These are phyloP conservation scores for Penicillium bovifimosum DNA, from an alignment of 495 filamentous ascomycete species.

Conservation along the genomic window DNA sequence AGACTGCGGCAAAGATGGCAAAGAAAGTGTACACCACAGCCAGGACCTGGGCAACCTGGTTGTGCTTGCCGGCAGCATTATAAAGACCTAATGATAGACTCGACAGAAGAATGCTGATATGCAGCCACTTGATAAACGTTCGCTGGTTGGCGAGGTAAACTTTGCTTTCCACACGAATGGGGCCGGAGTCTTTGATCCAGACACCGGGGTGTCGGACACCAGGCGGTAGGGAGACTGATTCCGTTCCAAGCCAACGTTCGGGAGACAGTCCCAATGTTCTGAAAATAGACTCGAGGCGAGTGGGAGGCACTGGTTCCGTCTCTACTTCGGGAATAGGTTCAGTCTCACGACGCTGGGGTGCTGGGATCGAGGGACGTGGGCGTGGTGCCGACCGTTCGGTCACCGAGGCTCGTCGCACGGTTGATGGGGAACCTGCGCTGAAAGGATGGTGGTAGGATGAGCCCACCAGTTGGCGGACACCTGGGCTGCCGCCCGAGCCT, in stretches of 20 bases:
- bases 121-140: slow-evolving; percentile 97
- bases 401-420: slow-evolving; percentile 21
- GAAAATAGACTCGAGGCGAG: slow-evolving; percentile 54
- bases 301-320: slow-evolving; percentile 20
- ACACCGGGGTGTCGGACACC: slow-evolving; percentile 77
- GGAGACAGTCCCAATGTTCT: slow-evolving; percentile 69
- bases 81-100: slow-evolving; percentile 77
- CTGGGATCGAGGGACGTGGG: slow-evolving; percentile 20
- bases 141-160: slow-evolving; percentile 98
- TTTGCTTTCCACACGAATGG: slow-evolving; percentile 88
- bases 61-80: slow-evolving; percentile 71
- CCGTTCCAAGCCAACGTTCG: slow-evolving; percentile 54
- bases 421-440: slow-evolving; percentile 21
- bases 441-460: slow-evolving; percentile 47
- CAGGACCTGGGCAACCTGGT: slow-evolving; percentile 65
- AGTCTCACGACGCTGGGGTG: slow-evolving; percentile 12
- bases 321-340: slow-evolving; percentile 13
- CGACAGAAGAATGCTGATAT: slow-evolving; percentile 81
- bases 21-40: slow-evolving; percentile 77
- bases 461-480: slow-evolving; percentile 45
- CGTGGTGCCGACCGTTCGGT: slow-evolving; percentile 12
- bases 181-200: slow-evolving; percentile 90
- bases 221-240: slow-evolving; percentile 55
- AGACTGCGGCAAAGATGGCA: slow-evolving; percentile 73
- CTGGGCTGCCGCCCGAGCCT: slow-evolving; percentile 42